A percentile compares a stretch with the other conserved stretches of the same genome.
phyloP scores from a whole-genome alignment of 192 early-diverging fungal genomes.

The Geranomyces michiganensis region DNA sequence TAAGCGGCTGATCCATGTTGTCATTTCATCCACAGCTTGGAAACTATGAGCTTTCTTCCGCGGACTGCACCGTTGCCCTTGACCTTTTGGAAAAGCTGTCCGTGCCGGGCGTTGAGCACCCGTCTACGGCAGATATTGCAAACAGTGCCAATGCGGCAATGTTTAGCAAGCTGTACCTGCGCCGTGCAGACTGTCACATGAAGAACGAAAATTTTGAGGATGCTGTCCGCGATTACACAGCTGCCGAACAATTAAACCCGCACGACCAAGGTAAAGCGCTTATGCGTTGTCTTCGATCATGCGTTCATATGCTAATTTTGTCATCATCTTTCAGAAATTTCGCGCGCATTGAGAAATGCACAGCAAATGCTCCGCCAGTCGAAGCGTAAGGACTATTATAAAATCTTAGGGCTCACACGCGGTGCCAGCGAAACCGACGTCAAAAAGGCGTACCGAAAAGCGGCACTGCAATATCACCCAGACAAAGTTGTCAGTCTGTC shows the following conservation, averaged over 20 bases:
- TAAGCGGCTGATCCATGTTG: too few species aligned
- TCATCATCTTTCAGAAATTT: conserved; percentile 42
- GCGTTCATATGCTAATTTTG: conserved; percentile 11
- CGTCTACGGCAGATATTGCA: conserved; percentile 39
- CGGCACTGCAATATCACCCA: conserved; percentile 88
- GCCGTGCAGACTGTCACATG: conserved; percentile 73
- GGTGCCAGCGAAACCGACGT: conserved; percentile 72
- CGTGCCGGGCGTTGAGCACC: conserved; percentile 33
- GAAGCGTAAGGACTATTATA: conserved; percentile 96
- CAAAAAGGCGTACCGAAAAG: conserved; percentile 61
- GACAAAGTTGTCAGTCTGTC: conserved; percentile 80
- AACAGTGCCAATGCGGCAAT: conserved; percentile 47
- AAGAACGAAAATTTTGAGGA: conserved; percentile 78
- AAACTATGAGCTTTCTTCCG: conserved; percentile 57
- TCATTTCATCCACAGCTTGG: conserved; percentile 46
- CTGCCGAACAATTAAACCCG: conserved; percentile 61
- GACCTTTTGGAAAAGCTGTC: conserved; percentile 54
- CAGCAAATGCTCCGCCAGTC: conserved; percentile 69
- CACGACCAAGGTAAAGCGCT: conserved; percentile 58
- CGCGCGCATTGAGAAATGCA: conserved; percentile 56
- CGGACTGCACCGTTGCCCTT: conserved; percentile 69
- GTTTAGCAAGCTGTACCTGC: conserved; percentile 76
- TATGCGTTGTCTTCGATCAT: neutral
- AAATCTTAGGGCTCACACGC: conserved; percentile 79
- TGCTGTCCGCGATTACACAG: conserved; percentile 75